Evolutionary conservation across 192 early-diverging fungal genomes (phyloP).

Genomic region (Gigaspora rosea): DNA sequence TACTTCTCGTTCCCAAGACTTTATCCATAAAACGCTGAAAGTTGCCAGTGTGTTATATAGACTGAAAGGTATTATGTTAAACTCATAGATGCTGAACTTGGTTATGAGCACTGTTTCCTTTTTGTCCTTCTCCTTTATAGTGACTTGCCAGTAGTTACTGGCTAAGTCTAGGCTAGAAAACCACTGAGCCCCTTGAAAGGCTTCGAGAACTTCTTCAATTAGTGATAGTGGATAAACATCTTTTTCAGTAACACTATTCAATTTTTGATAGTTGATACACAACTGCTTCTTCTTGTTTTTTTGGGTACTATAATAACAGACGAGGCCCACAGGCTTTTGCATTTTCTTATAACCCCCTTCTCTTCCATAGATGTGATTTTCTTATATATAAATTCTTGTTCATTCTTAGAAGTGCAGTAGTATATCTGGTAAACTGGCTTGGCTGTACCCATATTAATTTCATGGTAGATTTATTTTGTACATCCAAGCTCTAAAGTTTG

Average conservation of each 20-base stretch:
- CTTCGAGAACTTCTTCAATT: too few relatives aligned
- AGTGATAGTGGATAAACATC: constrained; percentile 35
- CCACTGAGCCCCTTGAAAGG: too few relatives aligned
- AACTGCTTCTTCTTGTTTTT: constrained; percentile 44
- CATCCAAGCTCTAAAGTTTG: too few relatives aligned
- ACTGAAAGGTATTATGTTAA: constrained; percentile 41
- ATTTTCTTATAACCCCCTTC: not conserved
- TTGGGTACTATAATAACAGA: constrained; percentile 43
- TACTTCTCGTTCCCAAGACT: constrained; percentile 35
- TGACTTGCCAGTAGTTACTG: constrained; percentile 33
- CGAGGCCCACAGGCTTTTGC: not conserved
- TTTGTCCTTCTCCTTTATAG: constrained; percentile 29
- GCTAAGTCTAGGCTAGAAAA: constrained; percentile 41
- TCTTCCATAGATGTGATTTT: too few relatives aligned
- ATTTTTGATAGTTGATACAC: too few relatives aligned
- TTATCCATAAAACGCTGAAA: constrained; percentile 45
- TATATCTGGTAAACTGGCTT: too few relatives aligned
- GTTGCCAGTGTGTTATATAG: constrained; percentile 44
- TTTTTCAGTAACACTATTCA: too few relatives aligned
- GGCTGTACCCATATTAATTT: too few relatives aligned
- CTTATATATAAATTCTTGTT: too few relatives aligned
- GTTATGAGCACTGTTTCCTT: constrained; percentile 37
- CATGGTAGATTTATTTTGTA: too few relatives aligned
- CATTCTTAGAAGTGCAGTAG: too few relatives aligned
- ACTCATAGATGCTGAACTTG: constrained; percentile 40